These are phyloP conservation scores for Sporothrix humicola DNA, from an alignment of 2,329 filamentous ascomycete species.

Conservation along the genomic window DNA sequence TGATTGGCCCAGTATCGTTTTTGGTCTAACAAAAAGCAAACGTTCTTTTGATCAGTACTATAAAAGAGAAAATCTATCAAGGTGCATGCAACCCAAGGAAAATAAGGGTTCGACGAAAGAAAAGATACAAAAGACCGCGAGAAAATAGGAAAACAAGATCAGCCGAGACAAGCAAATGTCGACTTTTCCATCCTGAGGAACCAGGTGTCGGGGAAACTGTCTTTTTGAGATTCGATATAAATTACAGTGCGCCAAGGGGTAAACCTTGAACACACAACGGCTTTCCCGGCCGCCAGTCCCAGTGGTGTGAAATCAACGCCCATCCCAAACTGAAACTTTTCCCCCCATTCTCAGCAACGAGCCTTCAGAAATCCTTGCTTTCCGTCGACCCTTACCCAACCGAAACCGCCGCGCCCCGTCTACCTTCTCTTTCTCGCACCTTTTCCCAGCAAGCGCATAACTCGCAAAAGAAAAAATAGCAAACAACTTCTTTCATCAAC, in stretches of 20 bases:
- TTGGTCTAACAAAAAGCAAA: slow-evolving; percentile 24
- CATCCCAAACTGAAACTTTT: slow-evolving; percentile 26
- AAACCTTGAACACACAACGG: slow-evolving; percentile 31
- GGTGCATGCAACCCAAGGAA: slow-evolving; percentile 47
- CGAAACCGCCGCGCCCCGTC: slow-evolving; percentile 12
- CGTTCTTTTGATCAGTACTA: slow-evolving; percentile 33
- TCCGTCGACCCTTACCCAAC: slow-evolving; percentile 23
- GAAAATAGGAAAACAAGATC: slow-evolving; percentile 46
- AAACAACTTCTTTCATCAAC: background rate
- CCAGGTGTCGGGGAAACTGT: slow-evolving; percentile 54
- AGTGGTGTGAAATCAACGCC: slow-evolving; percentile 8
- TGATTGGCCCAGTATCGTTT: background rate
- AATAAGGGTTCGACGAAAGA: slow-evolving; percentile 39
- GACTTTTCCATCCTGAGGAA: background rate
- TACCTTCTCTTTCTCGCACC: slow-evolving; percentile 13
- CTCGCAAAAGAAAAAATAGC: background rate
- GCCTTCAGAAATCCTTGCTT: background rate
- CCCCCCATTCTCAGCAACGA: background rate
- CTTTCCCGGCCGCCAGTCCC: slow-evolving; percentile 28
- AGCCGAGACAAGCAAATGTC: background rate
- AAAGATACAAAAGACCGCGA: slow-evolving; percentile 41
- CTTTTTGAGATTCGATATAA: slow-evolving; percentile 59
- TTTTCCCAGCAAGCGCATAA: slow-evolving; percentile 6
- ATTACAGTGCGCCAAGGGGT: slow-evolving; percentile 58
- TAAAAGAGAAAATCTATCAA: slow-evolving; percentile 46